Evolutionary conservation across 805 yeast genomes (phyloP).

Genomic region (Candida silvicultrix): DNA sequence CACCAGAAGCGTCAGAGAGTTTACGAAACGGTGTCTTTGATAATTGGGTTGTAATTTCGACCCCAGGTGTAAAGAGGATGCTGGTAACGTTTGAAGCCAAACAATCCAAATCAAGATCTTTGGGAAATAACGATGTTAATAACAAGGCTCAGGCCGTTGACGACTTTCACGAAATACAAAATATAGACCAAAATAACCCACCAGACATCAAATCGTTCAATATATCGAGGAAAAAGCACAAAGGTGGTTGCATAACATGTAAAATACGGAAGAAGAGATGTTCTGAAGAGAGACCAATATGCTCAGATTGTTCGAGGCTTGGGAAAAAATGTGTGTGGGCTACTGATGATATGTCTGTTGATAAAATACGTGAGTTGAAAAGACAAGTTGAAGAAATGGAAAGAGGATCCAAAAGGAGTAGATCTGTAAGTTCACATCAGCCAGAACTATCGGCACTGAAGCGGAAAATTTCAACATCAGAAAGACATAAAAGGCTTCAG

Average conservation of each 20-base stretch:
- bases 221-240: constrained; percentile 34
- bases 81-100: constrained; percentile 22
- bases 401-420: constrained; percentile 4
- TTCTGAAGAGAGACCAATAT: constrained; percentile 63
- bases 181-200: constrained; percentile 9
- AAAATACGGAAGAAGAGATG: constrained; percentile 68
- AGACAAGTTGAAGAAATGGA: constrained; percentile 21
- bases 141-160: constrained; percentile 2
- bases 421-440: constrained; percentile 1
- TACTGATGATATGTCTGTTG: constrained; percentile 32
- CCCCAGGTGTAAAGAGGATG: constrained; percentile 5
- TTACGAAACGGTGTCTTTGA: too few species aligned
- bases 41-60: too few species aligned
- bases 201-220: constrained; percentile 18
- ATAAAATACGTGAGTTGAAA: constrained; percentile 20
- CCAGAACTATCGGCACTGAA: neutral
- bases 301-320: constrained; percentile 63
- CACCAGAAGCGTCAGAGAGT: too few species aligned
- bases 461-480: neutral
- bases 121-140: neutral
- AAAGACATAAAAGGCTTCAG: neutral
- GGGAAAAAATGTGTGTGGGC: constrained; percentile 69
- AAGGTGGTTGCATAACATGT: constrained; percentile 64
- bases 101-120: constrained; percentile 5
- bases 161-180: constrained; percentile 11